Base-by-base conservation (phyloP, 805 yeast genomes). In the Nadsonia fulvescens region DNA sequence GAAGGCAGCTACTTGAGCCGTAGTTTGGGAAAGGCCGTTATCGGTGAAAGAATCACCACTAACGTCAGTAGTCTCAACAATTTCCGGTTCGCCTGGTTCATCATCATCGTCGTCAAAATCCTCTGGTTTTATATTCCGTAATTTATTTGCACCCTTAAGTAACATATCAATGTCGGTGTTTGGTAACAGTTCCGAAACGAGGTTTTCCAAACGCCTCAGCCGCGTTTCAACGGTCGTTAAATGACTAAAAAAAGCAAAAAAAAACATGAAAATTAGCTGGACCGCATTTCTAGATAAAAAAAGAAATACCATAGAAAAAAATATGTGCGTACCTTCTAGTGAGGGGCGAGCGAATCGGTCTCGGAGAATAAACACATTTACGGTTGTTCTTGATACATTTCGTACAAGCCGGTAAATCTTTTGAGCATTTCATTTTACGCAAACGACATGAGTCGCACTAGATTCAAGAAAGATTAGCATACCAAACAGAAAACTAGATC, bases 381-480 rank as follows among this genome's bases (percentile, higher is more conserved):
- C 91, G 72, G 12, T 59, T 56, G 42, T 76, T 79, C 29, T 63
- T 66, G 5, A 58, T 46, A 52, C 93, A 79, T 41, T 77, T 77
- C 23, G 70, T 54, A 42, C 93, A 79, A 35, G 62, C 64, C 2
- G 93, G 93, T 14, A 51, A 58, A 32, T 71, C 78, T 40, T 77
- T 79, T 15, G 91, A 69, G 44, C 93, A 79, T 43, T 42, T 72
- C 32, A 78, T 58, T 49, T 79, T 79, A 29, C 89, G 58, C 37
- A 69, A 65, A 18, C 93, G 63, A 44, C 93, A 79, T 3, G 83
- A 70, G 47, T 79, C 93, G 48, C 93, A 79, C 61, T 44, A 25
- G 20, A 16, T 13, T 22, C n/a, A n/a, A n/a, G n/a, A n/a, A n/a
- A n/a, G n/a, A n/a, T n/a, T n/a, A n/a, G n/a, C n/a, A n/a, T n/a